Evolutionary conservation across 148 eudicot species (phyloP).

Genomic region (Fallopia convolvulus): DNA sequence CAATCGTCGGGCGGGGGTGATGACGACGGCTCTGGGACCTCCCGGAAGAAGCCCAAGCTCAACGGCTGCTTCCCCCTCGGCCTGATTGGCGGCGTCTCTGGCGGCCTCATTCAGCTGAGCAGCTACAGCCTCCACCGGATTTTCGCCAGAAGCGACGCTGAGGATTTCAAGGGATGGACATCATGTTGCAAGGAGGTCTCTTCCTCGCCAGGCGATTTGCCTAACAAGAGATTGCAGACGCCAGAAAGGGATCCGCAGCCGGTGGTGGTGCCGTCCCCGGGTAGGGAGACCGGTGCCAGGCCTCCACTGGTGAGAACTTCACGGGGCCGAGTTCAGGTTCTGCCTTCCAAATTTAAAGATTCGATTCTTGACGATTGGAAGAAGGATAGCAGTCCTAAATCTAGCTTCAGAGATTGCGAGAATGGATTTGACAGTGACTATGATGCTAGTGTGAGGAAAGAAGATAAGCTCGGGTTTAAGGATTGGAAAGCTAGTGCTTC

Average conservation of each 20-base stretch:
- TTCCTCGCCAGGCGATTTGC: slow-evolving; percentile 21
- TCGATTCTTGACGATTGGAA: slow-evolving; percentile 96
- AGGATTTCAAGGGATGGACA: slow-evolving; percentile 22
- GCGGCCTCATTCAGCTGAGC: slow-evolving; percentile 57
- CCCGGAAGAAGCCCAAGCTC: slow-evolving; percentile 37
- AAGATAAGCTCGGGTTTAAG: slow-evolving; percentile 32
- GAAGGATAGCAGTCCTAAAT: slow-evolving; percentile 56
- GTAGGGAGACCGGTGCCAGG: slow-evolving; percentile 24
- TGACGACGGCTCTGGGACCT: slow-evolving; percentile 28
- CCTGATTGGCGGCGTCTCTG: slow-evolving; percentile 57
- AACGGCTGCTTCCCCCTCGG: slow-evolving; percentile 58
- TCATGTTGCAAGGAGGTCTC: slow-evolving; percentile 35
- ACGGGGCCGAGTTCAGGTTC: slow-evolving; percentile 83
- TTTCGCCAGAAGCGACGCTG: slow-evolving; percentile 20
- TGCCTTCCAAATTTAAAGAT: slow-evolving; percentile 87
- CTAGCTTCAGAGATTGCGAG: slow-evolving; percentile 20
- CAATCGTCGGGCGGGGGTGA: slow-evolving; percentile 45
- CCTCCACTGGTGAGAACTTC: slow-evolving; percentile 83
- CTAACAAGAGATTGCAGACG: slow-evolving; percentile 12
- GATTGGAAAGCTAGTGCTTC: slow-evolving; percentile 16
- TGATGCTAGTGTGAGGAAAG: slow-evolving; percentile 20
- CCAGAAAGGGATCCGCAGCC: slow-evolving; percentile 11
- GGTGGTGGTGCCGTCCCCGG: slow-evolving; percentile 4
- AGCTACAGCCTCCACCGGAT: slow-evolving; percentile 28
- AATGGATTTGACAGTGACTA: slow-evolving; percentile 15